phyloP scores from a whole-genome alignment of 1,139 yeast species.

The Protomyces lactucae-debilis region DNA sequence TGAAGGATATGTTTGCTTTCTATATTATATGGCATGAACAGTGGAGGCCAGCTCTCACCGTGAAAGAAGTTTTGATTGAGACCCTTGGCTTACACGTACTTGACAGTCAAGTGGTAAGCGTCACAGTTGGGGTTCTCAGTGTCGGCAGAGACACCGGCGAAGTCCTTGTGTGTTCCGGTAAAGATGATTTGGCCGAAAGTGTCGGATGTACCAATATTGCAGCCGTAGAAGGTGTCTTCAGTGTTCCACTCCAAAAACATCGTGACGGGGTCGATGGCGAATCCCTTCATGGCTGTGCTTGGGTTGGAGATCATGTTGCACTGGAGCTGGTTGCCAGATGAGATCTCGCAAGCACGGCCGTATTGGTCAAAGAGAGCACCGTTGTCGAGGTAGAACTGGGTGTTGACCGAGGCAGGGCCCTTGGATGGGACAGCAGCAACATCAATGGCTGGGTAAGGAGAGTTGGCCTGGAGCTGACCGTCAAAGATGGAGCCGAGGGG shows the following conservation, averaged over 20 bases:
- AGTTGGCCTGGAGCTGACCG: not conserved
- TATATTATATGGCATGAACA: no score
- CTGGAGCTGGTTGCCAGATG: not conserved
- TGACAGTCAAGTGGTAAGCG: not conserved
- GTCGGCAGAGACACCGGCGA: not conserved
- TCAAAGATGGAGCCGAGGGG: not conserved
- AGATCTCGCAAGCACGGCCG: not conserved
- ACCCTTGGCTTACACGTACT: not conserved
- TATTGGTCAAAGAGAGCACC: not conserved
- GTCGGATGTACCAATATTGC: not conserved
- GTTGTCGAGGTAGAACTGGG: not conserved
- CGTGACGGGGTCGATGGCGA: not conserved
- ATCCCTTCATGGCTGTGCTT: not conserved
- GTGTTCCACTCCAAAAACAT: not conserved
- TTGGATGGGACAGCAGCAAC: not conserved
- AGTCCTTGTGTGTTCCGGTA: not conserved
- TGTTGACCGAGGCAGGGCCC: not conserved
- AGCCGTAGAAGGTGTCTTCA: not conserved
- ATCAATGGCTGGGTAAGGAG: not conserved
- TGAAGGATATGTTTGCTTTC: no score
- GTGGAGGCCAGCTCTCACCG: not conserved
- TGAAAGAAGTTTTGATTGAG: no score
- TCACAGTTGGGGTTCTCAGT: conserved; percentile 1
- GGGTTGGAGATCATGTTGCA: not conserved
- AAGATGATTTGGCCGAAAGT: not conserved